Evolutionary conservation across 257 asterid genomes (phyloP), one percentile per base, ranked within the genome.

Genomic region (Forsythia viridissima): DNA sequence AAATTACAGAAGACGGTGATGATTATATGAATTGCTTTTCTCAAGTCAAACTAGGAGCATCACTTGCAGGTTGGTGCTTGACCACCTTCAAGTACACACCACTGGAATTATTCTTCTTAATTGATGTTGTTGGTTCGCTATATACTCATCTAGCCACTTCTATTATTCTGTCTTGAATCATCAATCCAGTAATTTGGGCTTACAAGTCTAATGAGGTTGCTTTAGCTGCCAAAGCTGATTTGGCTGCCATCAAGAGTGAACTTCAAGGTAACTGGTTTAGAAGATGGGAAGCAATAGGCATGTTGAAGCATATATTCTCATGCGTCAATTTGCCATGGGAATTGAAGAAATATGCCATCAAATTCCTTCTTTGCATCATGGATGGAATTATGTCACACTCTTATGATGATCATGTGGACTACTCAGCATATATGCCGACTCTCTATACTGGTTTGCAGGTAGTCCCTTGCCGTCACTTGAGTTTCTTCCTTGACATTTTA

Each of bases 221-320:
- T 72, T 15, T 46, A 63, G 90, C 92, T 75, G 97, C 96, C 71
- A 87, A 73, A 81, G 87, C 85, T 82, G 97, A 93, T 88, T 39
- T 90, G 70, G 42, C 80, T 7, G 79, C 86, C 73, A 85, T 91
- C 81, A 78, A 82, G 34, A 40, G 21, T 84, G 97, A 95, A 81
- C 97, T 95, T 74, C 90, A 81, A 79, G 83, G 80, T 82, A 81
- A 90, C 85, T 88, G 87, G 90, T 80, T 80, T 76, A 92, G 87
- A 81, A 90, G 99, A 88, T 93, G 97, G 92, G 91, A 91, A 74
- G 91, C 97, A 71, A 43, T 92, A 71, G 91, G 90, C 87, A 90
- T 85, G 93, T 81, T 95, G 83, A 90, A 87, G 84, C 81, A 88
- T 82, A 67, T 90, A 71, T 90, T 91, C 79, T 78, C 88, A 39